These are phyloP conservation scores for Plasmodium relictum DNA, from an alignment of 169 alveolate species.

Conservation along the genomic window DNA sequence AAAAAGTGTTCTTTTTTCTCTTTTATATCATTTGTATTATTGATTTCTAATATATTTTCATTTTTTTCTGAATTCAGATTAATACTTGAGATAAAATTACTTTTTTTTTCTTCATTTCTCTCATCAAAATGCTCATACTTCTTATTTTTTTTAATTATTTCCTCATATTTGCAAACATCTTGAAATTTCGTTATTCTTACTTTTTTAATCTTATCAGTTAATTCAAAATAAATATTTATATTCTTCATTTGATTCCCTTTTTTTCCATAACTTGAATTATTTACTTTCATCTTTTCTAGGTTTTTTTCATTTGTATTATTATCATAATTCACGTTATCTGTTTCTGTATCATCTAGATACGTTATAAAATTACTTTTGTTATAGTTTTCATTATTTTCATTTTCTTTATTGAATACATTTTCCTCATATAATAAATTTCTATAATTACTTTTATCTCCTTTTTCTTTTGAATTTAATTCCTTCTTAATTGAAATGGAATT, in stretches of 20 bases:
- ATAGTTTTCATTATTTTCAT: not conserved
- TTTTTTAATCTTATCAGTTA: slow-evolving; percentile 14
- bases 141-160: not conserved
- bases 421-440: not conserved
- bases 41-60: not conserved
- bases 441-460: not conserved
- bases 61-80: not conserved
- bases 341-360: slow-evolving; percentile 14
- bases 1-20: slow-evolving; percentile 46
- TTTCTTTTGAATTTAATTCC: not conserved
- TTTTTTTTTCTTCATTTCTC: slow-evolving; percentile 23
- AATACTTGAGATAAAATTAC: not conserved
- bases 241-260: slow-evolving; percentile 18
- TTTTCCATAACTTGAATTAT: not conserved
- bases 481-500: not conserved
- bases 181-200: slow-evolving; percentile 39
- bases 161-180: slow-evolving; percentile 13
- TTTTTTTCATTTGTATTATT: slow-evolving; percentile 3
- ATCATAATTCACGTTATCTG: slow-evolving; percentile 8
- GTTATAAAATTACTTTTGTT: slow-evolving; percentile 12
- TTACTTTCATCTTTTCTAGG: slow-evolving; percentile 1
- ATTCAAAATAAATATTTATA: slow-evolving; percentile 48
- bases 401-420: not conserved
- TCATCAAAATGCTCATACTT: slow-evolving; percentile 1
- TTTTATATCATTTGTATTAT: slow-evolving; percentile 3